A percentile compares a stretch with the other conserved stretches of the same genome.
phyloP scores from a whole-genome alignment of 306 rosid species.

The Quercus glauca region DNA sequence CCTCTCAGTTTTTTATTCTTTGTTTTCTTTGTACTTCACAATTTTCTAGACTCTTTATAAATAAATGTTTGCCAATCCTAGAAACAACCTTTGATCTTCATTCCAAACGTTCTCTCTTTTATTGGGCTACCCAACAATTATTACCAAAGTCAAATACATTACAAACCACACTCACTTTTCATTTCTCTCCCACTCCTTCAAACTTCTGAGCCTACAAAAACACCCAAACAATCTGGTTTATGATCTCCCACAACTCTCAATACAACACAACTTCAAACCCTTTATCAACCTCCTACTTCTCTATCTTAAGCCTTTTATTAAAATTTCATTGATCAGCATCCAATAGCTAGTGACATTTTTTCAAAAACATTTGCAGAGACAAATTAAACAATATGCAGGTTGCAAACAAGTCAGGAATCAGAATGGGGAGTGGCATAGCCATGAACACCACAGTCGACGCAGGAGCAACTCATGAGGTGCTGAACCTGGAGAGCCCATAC shows the following conservation, averaged over 20 bases:
- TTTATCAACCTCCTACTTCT: not conserved
- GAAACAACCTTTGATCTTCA: not conserved
- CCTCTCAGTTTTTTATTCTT: not conserved
- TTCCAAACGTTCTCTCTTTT: not conserved
- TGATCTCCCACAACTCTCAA: not conserved
- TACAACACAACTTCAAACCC: not conserved
- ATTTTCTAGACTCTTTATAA: not conserved
- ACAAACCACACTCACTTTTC: not conserved
- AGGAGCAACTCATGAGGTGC: not conserved
- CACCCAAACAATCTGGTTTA: not conserved
- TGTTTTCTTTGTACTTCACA: not conserved
- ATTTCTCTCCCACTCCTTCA: not conserved
- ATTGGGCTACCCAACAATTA: not conserved
- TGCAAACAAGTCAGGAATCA: conserved; percentile 26
- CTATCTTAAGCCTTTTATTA: not conserved
- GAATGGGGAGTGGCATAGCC: not conserved
- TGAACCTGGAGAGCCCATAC: conserved; percentile 17
- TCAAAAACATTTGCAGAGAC: not conserved
- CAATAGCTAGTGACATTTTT: not conserved
- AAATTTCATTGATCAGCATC: not conserved
- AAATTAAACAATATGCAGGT: conserved; percentile 28
- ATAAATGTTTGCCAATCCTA: not conserved
- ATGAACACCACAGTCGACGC: not conserved
- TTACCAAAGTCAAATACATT: not conserved
- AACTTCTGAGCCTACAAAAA: not conserved